Conservation (phyloP, 2,329 filamentous ascomycete genomes). For the Fusarium sp. region DNA sequence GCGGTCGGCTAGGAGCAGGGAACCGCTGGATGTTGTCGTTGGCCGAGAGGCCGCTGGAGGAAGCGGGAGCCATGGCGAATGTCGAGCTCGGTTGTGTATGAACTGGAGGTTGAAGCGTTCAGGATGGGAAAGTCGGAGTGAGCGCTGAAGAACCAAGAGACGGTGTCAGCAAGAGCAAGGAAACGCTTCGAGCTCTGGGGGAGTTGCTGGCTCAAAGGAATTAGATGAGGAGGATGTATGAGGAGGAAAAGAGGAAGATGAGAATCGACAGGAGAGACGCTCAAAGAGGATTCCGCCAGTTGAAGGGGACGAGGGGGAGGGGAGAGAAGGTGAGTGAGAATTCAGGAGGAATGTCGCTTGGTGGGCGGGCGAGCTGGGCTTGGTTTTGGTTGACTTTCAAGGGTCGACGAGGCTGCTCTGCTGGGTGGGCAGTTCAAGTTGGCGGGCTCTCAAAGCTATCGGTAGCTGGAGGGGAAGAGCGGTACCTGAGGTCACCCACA, state of each 20-base stretch:
- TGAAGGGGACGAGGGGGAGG: slow-evolving; percentile 45
- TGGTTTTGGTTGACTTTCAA: slow-evolving; percentile 49
- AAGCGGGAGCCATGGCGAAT: slow-evolving; percentile 69
- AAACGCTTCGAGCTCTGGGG: slow-evolving; percentile 48
- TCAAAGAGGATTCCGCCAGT: slow-evolving; percentile 44
- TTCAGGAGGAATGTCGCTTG: slow-evolving; percentile 49
- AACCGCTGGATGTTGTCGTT: slow-evolving; percentile 99
- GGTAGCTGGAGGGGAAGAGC: slow-evolving; percentile 29
- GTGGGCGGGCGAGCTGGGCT: slow-evolving; percentile 48
- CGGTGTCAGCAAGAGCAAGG: slow-evolving; percentile 44
- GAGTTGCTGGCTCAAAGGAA: slow-evolving; percentile 47
- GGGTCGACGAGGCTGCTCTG: slow-evolving; percentile 47
- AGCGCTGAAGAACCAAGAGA: slow-evolving; percentile 44
- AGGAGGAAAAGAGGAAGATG: slow-evolving; percentile 37
- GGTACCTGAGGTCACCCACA: slow-evolving; percentile 41
- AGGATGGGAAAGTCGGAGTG: slow-evolving; percentile 28
- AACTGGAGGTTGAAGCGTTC: slow-evolving; percentile 23
- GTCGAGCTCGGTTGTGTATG: slow-evolving; percentile 44
- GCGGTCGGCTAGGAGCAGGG: slow-evolving; percentile 89
- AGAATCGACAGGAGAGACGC: slow-evolving; percentile 43
- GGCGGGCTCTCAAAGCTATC: slow-evolving; percentile 18
- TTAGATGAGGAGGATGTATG: slow-evolving; percentile 46
- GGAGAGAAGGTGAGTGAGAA: slow-evolving; percentile 44
- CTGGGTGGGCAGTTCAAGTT: slow-evolving; percentile 17
- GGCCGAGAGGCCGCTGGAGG: slow-evolving; percentile 75